Evolutionary conservation across 2,329 filamentous ascomycete genomes (phyloP).

Genomic region (Paecilomyces fulvus): DNA sequence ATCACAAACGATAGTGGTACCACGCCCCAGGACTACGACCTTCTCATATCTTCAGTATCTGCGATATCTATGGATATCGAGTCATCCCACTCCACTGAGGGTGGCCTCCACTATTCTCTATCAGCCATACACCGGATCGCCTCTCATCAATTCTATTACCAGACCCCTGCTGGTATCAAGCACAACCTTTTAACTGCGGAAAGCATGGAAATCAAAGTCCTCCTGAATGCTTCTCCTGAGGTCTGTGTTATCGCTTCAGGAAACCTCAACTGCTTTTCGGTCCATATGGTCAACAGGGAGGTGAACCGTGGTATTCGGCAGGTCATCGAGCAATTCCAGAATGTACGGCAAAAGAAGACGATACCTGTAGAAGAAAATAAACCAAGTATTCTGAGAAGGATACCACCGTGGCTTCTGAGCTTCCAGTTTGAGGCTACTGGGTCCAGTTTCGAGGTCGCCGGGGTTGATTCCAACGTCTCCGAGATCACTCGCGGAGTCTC

Average conservation of each 20-base stretch:
- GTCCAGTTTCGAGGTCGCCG: conserved; percentile 84
- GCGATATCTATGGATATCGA: conserved; percentile 89
- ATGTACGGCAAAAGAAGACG: conserved; percentile 56
- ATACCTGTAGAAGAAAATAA: conserved; percentile 44
- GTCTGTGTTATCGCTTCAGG: conserved; percentile 73
- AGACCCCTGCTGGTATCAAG: conserved; percentile 70
- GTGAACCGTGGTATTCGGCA: conserved; percentile 88
- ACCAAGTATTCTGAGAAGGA: conserved; percentile 63
- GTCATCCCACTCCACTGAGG: conserved; percentile 82
- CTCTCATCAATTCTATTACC: conserved; percentile 87
- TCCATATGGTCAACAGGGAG: conserved; percentile 84
- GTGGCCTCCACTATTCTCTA: conserved; percentile 79
- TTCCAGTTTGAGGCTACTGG: conserved; percentile 80
- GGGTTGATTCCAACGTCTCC: conserved; percentile 75
- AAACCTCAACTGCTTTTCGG: conserved; percentile 74
- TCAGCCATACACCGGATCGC: conserved; percentile 74
- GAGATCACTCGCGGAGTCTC: conserved; percentile 73
- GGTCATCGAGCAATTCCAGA: conserved; percentile 75
- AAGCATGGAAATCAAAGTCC: conserved; percentile 74
- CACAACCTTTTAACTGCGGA: conserved; percentile 86
- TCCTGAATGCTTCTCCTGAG: conserved; percentile 77
- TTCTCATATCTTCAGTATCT: conserved; percentile 91
- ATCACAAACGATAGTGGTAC: conserved; percentile 53
- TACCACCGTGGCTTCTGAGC: conserved; percentile 78
- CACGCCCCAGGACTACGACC: conserved; percentile 75